These are phyloP conservation scores for Cryptococcus jaspeensis DNA, from an alignment of 1,284 basidiomycete species.

Conservation along the genomic window DNA sequence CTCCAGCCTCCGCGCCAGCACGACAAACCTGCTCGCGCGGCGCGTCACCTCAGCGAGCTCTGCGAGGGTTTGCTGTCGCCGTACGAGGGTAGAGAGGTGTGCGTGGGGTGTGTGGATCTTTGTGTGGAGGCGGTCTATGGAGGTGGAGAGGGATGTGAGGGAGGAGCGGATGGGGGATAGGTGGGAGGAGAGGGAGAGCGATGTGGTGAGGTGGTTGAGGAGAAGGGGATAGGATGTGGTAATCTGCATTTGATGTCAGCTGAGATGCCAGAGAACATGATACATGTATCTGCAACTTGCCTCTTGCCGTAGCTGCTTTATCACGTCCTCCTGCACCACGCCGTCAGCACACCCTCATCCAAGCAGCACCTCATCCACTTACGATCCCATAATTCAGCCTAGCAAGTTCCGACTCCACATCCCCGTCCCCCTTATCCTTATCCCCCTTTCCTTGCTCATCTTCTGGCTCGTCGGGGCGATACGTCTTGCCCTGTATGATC, in stretches of 20 bases:
- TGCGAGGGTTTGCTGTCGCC: slow-evolving; percentile 70
- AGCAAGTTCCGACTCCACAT: slow-evolving; percentile 79
- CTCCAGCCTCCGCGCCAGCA: slow-evolving; percentile 74
- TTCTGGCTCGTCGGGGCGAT: slow-evolving; percentile 57
- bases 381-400: slow-evolving; percentile 73
- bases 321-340: slow-evolving; percentile 67
- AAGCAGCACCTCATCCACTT: slow-evolving; percentile 8
- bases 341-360: slow-evolving; percentile 4
- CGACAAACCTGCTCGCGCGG: slow-evolving; percentile 75
- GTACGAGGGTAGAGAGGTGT: slow-evolving; percentile 66
- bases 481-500: slow-evolving; percentile 73
- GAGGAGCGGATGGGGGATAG: slow-evolving; percentile 46
- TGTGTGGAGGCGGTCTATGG: slow-evolving; percentile 63
- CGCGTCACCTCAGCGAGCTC: slow-evolving; percentile 78
- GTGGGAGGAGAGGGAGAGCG: slow-evolving; percentile 59
- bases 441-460: slow-evolving; percentile 13
- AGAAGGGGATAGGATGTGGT: slow-evolving; percentile 51
- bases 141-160: slow-evolving; percentile 34
- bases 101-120: slow-evolving; percentile 82
- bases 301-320: slow-evolving; percentile 77
- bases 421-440: slow-evolving; percentile 60
- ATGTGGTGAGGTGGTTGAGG: slow-evolving; percentile 59
- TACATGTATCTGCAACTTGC: slow-evolving; percentile 53
- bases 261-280: not conserved
- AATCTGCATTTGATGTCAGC: slow-evolving; percentile 36